Percentiles rank a stretch among this genome's conserved stretches.
These are phyloP conservation scores for Aspergillus ostianus DNA, from an alignment of 495 filamentous ascomycete species.

Conservation along the genomic window DNA sequence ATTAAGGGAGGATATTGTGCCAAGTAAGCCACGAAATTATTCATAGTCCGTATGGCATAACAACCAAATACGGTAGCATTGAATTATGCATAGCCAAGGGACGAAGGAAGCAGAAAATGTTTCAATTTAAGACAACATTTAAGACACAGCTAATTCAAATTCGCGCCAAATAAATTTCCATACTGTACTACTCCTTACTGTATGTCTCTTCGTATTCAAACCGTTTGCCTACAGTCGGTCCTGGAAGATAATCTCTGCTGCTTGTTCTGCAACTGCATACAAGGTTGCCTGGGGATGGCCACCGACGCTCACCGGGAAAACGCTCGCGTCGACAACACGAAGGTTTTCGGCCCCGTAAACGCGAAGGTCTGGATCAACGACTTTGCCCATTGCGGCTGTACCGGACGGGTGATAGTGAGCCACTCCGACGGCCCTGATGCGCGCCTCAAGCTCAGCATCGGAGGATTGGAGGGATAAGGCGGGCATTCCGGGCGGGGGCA, in stretches of 20 bases:
- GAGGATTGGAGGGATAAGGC: neutral
- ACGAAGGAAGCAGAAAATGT: neutral
- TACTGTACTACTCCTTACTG: no score
- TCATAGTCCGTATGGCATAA: neutral
- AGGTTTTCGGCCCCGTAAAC: conserved; percentile 1
- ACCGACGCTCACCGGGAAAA: conserved; percentile 2
- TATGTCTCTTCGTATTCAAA: no score
- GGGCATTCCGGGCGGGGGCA: neutral
- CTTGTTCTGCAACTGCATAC: conserved; percentile 11
- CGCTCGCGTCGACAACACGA: neutral
- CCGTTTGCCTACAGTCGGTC: neutral
- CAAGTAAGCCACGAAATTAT: neutral
- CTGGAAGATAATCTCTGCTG: conserved; percentile 8
- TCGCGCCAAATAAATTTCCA: neutral
- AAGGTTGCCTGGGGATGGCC: conserved; percentile 1
- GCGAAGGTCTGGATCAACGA: conserved; percentile 7
- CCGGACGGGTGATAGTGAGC: conserved; percentile 9
- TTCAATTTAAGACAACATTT: neutral
- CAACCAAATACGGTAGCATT: neutral
- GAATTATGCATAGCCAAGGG: neutral
- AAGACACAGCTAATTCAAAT: neutral
- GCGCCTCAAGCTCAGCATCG: neutral
- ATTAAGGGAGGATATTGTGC: no score
- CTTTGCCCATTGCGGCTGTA: conserved; percentile 7
- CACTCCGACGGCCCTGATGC: neutral